Conservation (phyloP, 2,329 filamentous ascomycete species). For the Passalora sequoiae region DNA sequence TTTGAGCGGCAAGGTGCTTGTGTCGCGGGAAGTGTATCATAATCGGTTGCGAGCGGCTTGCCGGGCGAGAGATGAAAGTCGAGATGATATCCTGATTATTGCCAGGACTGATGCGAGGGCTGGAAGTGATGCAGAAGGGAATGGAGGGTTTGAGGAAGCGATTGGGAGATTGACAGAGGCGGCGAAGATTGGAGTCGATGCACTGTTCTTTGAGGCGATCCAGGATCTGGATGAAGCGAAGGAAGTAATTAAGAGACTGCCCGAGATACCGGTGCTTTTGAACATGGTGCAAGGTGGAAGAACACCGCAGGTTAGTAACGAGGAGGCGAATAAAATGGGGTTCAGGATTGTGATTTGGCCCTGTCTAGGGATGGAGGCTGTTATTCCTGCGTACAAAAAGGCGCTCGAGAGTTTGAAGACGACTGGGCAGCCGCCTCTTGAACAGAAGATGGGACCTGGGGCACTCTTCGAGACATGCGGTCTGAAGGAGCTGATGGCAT, state of each 20-base stretch:
- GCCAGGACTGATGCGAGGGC: conserved; percentile 60
- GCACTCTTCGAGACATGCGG: conserved; percentile 52
- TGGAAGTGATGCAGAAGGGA: conserved; percentile 27
- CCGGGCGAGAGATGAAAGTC: conserved; percentile 45
- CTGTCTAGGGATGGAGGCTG: conserved; percentile 46
- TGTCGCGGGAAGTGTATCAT: conserved; percentile 48
- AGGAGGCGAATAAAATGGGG: conserved; percentile 52
- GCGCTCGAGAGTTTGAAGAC: conserved; percentile 32
- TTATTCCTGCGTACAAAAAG: conserved; percentile 28
- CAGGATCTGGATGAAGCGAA: conserved; percentile 48
- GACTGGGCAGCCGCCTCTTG: conserved; percentile 37
- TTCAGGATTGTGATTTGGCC: conserved; percentile 58
- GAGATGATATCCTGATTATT: conserved; percentile 59
- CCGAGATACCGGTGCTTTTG: conserved; percentile 49
- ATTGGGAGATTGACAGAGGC: conserved; percentile 49
- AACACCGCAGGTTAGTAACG: conserved; percentile 49
- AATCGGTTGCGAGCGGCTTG: conserved; percentile 54
- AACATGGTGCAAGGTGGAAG: conserved; percentile 56
- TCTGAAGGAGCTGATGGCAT: conserved; percentile 46
- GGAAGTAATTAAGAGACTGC: conserved; percentile 45
- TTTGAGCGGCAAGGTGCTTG: conserved; percentile 57
- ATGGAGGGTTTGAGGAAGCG: conserved; percentile 54
- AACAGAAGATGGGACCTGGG: conserved; percentile 40
- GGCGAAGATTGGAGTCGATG: conserved; percentile 53
- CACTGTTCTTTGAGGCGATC: conserved; percentile 57